Conservation (phyloP, 345 rosid genomes). For the Populus simonii region DNA sequence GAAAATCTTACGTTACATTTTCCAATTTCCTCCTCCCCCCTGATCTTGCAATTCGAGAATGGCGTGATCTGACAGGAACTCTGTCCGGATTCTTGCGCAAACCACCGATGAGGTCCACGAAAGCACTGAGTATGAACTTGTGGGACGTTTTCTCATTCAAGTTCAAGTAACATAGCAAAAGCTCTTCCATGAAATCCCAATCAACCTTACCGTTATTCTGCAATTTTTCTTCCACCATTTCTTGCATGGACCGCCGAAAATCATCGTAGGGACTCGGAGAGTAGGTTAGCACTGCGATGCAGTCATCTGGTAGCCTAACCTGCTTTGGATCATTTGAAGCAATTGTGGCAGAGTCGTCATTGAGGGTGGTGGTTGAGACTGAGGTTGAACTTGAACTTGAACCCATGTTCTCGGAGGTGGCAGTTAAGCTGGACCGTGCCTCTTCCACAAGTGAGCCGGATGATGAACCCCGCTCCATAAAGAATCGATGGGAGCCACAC, state of each 20-base stretch:
- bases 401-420: slow-evolving; percentile 15
- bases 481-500: slow-evolving; percentile 46
- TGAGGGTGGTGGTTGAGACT: neutral
- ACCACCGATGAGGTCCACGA: slow-evolving; percentile 55
- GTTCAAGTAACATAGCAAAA: slow-evolving; percentile 65
- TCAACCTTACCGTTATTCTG: slow-evolving; percentile 34
- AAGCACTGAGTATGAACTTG: slow-evolving; percentile 71
- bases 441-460: slow-evolving; percentile 52
- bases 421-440: slow-evolving; percentile 38
- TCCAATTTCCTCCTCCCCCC: slow-evolving; percentile 25
- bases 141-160: slow-evolving; percentile 69
- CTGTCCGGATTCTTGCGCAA: slow-evolving; percentile 23
- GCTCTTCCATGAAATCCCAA: slow-evolving; percentile 88
- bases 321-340: neutral
- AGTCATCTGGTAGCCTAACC: slow-evolving; percentile 45
- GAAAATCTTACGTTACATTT: slow-evolving; percentile 20
- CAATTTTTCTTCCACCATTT: slow-evolving; percentile 58
- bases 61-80: slow-evolving; percentile 23
- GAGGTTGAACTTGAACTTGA: slow-evolving; percentile 40
- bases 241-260: slow-evolving; percentile 72
- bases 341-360: neutral
- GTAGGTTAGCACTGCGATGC: slow-evolving; percentile 52
- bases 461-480: slow-evolving; percentile 40
- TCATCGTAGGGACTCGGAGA: slow-evolving; percentile 56
- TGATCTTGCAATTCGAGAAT: slow-evolving; percentile 11